A percentile compares a stretch with the other conserved stretches of the same genome.
These are phyloP conservation scores for Leishmania mexicana DNA, from an alignment of 208 protist genomes.

Conservation along the genomic window DNA sequence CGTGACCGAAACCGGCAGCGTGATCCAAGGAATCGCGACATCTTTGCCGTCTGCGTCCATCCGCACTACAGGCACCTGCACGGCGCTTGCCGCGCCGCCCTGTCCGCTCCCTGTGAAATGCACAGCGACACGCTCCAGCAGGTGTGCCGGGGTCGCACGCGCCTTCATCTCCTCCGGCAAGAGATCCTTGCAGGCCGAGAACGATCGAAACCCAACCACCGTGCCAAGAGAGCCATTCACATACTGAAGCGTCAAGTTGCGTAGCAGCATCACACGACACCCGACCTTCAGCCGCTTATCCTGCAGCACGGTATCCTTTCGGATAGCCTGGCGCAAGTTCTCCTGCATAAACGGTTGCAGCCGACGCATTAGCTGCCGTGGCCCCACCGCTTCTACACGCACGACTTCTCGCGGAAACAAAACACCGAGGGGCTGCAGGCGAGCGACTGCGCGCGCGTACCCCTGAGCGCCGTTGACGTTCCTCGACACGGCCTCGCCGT, in stretches of 20 bases:
- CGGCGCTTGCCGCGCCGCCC: neutral
- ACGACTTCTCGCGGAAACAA: constrained; percentile 25
- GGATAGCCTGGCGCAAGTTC: constrained; percentile 35
- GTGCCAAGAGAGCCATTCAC: constrained; percentile 88
- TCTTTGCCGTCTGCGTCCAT: constrained; percentile 66
- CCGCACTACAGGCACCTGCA: constrained; percentile 68
- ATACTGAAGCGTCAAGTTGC: constrained; percentile 63
- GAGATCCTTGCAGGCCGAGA: constrained; percentile 32
- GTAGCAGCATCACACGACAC: constrained; percentile 87
- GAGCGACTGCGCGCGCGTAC: no score
- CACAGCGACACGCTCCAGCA: neutral
- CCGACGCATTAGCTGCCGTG: constrained; percentile 24
- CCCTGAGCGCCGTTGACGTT: neutral
- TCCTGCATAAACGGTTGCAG: constrained; percentile 36
- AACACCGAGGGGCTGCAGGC: neutral
- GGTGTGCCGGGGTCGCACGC: neutral
- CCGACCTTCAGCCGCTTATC: constrained; percentile 82
- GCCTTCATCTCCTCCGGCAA: constrained; percentile 47
- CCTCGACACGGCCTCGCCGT: neutral
- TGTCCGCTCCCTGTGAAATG: no score
- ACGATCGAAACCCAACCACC: constrained; percentile 54
- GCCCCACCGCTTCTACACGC: constrained; percentile 19
- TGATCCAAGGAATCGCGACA: constrained; percentile 81
- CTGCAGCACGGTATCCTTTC: constrained; percentile 59
- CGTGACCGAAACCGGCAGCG: constrained; percentile 33